Base-by-base conservation (phyloP, 169 alveolate genomes). In the Plasmodium ovale region DNA sequence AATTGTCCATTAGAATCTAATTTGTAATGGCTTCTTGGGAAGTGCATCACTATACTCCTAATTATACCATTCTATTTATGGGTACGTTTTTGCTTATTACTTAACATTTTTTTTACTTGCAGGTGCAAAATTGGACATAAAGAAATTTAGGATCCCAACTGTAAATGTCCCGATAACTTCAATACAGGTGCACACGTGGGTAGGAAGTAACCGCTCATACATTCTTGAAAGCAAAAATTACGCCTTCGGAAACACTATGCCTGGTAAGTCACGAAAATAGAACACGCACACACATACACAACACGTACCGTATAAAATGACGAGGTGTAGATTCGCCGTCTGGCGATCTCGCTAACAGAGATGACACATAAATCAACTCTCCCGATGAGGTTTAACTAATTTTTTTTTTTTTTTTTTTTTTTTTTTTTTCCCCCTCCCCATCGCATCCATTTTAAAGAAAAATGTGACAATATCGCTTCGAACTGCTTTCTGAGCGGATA, bases 401-500 rank as follows among this genome's bases (percentile, higher is more conserved):
- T 42, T 0, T 42, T 10, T 42, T 0, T n/a, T 12, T 53, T 53
- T 1, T 1, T 53, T 12, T n/a, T 5, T 21, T 19, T 7, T 19
- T 1, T 59, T 59, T 7, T 25, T 72, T 72, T 6, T 39, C n/a
- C n/a, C n/a, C n/a, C n/a, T n/a, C n/a, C n/a, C n/a, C n/a, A n/a
- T n/a, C n/a, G n/a, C n/a, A n/a, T n/a, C n/a, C n/a, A 33, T 53
- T 35, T 19, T 21, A n/a, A 16, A 72, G 87, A 54, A 33, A 72
- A 54, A 23, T 72, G 87, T 59, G 56, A 72, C 6, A 19, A 16
- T 9, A 19, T 51, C 3, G 54, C 59, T 1, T 29, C 59, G 10
- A 23, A 33, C 7, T 72, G 87, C 39, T 72, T 72, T 58, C 35
- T 72, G 21, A 54, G 59, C 56, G 87, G 87, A n/a, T n/a, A 54